phyloP scores from a whole-genome alignment of 2,329 filamentous ascomycete species.

The Tolypocladium endophyticum region DNA sequence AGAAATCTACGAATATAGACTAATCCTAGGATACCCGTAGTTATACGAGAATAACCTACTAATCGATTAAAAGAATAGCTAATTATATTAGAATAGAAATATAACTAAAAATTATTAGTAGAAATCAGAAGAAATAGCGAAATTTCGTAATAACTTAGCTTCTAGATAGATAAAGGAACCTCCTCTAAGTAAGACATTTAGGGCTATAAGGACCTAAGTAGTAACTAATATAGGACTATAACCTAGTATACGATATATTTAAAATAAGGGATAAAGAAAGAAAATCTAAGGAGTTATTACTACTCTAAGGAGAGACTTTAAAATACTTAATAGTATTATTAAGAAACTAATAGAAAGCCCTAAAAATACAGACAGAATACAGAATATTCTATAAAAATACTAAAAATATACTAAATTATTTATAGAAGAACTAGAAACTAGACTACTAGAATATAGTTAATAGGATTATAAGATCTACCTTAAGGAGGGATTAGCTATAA shows the following conservation, averaged over 20 bases:
- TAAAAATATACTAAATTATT: constrained; percentile 5
- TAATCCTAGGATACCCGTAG: not conserved
- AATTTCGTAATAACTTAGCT: not conserved
- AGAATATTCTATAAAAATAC: not conserved
- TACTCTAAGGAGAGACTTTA: not conserved
- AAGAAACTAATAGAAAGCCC: not conserved
- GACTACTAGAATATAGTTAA: constrained; percentile 2
- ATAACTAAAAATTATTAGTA: not conserved
- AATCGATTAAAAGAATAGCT: not conserved
- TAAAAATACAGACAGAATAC: not conserved
- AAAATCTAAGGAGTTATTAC: not conserved
- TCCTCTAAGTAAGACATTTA: not conserved
- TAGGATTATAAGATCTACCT: constrained; percentile 4
- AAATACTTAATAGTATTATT: not conserved
- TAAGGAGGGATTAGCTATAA: not conserved
- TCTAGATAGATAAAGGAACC: not conserved
- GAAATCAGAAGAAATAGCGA: not conserved
- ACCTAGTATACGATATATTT: not conserved
- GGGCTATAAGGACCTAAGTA: not conserved
- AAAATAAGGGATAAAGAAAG: not conserved
- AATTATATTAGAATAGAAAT: not conserved
- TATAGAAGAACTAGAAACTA: constrained; percentile 2
- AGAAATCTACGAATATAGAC: not conserved
- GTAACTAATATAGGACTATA: not conserved
- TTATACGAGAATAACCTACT: not conserved